Evolutionary conservation across 305 asterid species (phyloP).

Genomic region (Rubia balearica): DNA sequence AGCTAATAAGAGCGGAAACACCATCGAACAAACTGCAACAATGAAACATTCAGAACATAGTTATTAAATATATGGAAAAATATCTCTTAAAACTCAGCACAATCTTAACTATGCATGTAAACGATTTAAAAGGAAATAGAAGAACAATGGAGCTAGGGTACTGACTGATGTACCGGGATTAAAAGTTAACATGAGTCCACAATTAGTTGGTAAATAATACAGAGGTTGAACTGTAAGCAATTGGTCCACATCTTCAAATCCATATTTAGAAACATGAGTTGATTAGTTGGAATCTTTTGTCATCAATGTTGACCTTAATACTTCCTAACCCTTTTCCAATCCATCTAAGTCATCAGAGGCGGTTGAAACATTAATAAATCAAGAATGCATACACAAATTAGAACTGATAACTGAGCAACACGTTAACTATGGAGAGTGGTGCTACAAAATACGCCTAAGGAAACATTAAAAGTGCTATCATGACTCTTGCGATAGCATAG

Average conservation of each 20-base stretch:
- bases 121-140: not conserved
- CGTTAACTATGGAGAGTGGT: too few species aligned
- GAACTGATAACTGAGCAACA: too few species aligned
- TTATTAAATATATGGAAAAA: not conserved
- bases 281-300: too few species aligned
- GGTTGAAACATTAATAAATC: too few species aligned
- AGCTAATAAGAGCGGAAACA: constrained; percentile 82
- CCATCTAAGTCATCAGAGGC: too few species aligned
- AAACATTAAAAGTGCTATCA: too few species aligned
- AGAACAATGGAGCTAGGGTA: not conserved
- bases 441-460: too few species aligned
- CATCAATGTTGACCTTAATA: too few species aligned
- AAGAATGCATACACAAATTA: too few species aligned
- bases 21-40: constrained; percentile 58
- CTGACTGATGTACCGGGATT: not conserved
- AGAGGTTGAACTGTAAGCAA: constrained; percentile 70
- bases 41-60: constrained; percentile 9
- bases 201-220: constrained; percentile 27
- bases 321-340: too few species aligned
- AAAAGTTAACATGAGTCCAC: not conserved
- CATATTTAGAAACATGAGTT: too few species aligned
- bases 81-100: not conserved
- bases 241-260: constrained; percentile 10
- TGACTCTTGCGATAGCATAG: too few species aligned
- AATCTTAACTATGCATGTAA: not conserved